phyloP scores from a whole-genome alignment of 495 filamentous ascomycete species.

The Penicillium desertorum region DNA sequence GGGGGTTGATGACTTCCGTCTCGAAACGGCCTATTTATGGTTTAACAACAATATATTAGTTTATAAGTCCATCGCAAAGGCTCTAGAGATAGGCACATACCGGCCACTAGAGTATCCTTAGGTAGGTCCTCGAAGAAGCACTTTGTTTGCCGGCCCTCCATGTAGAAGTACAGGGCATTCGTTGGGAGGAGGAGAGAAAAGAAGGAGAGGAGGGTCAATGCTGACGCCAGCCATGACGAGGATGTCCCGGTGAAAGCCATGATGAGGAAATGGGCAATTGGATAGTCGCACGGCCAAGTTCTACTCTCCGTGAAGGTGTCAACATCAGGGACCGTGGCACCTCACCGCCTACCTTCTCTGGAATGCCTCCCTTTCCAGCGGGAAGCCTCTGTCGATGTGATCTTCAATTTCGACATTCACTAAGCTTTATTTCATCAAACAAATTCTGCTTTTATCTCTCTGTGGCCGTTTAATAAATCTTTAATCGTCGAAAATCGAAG shows the following conservation, averaged over 20 bases:
- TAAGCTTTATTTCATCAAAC: conserved; percentile 6
- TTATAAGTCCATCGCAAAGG: background rate
- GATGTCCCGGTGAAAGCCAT: conserved; percentile 40
- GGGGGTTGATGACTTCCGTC: conserved; percentile 74
- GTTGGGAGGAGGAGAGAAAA: conserved; percentile 56
- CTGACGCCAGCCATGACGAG: conserved; percentile 43
- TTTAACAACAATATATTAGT: background rate
- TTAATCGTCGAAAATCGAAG: background rate
- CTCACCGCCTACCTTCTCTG: conserved; percentile 28
- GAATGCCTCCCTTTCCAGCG: conserved; percentile 18
- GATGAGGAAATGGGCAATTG: conserved; percentile 18
- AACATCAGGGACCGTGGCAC: conserved; percentile 16
- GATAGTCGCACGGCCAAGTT: conserved; percentile 12
- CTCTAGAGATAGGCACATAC: conserved; percentile 43
- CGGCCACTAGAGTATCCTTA: conserved; percentile 95
- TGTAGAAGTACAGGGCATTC: conserved; percentile 91
- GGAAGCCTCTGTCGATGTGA: conserved; percentile 25
- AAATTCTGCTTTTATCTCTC: background rate
- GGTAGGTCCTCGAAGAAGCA: conserved; percentile 99
- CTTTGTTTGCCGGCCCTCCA: conserved; percentile 68
- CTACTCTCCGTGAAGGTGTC: conserved; percentile 20
- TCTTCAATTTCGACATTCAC: conserved; percentile 16
- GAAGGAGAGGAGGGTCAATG: conserved; percentile 38
- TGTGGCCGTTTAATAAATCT: background rate
- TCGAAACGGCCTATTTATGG: conserved; percentile 67